Percentiles rank a stretch among this genome's conserved stretches.
These are phyloP conservation scores for Cercospora canescens DNA, from an alignment of 2,329 filamentous ascomycete genomes.

Conservation along the genomic window DNA sequence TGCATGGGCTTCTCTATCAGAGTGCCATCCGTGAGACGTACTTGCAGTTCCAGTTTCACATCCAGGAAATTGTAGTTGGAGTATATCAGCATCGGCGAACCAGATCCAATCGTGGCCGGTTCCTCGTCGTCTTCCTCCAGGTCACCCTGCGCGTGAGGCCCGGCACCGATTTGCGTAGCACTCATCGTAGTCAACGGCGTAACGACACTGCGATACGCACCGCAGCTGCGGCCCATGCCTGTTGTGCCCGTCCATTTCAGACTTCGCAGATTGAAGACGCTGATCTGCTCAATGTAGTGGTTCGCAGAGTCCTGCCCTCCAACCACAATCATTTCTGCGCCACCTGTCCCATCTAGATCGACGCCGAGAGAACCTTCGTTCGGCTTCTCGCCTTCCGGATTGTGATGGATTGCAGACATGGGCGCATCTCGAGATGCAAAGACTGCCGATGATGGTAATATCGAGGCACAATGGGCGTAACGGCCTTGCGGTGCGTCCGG, in stretches of 20 bases:
- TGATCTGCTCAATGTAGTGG: slow-evolving; percentile 98
- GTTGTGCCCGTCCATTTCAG: slow-evolving; percentile 94
- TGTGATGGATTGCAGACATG: slow-evolving; percentile 84
- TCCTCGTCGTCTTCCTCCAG: slow-evolving; percentile 42
- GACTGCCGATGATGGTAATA: slow-evolving; percentile 81
- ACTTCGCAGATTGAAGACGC: slow-evolving; percentile 93
- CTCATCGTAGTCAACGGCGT: slow-evolving; percentile 72
- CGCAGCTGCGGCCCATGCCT: slow-evolving; percentile 84
- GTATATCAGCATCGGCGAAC: slow-evolving; percentile 85
- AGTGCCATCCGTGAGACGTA: slow-evolving; percentile 79
- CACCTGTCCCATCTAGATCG: slow-evolving; percentile 84
- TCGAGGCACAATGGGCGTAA: slow-evolving; percentile 94
- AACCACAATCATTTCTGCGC: slow-evolving; percentile 95
- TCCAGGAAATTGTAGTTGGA: slow-evolving; percentile 99
- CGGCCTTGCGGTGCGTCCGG: slow-evolving; percentile 85
- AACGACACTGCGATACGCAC: slow-evolving; percentile 93
- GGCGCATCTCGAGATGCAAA: slow-evolving; percentile 85
- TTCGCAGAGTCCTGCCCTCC: slow-evolving; percentile 97
- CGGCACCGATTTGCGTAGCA: slow-evolving; percentile 65
- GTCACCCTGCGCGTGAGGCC: slow-evolving; percentile 45
- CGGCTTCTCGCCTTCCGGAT: slow-evolving; percentile 76
- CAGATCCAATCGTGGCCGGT: slow-evolving; percentile 39
- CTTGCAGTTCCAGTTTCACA: slow-evolving; percentile 91
- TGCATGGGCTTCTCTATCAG: slow-evolving; percentile 88
- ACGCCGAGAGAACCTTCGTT: slow-evolving; percentile 88